Evolutionary conservation across 1,139 yeast species (phyloP).

Genomic region (Debaryomyces coudertii): DNA sequence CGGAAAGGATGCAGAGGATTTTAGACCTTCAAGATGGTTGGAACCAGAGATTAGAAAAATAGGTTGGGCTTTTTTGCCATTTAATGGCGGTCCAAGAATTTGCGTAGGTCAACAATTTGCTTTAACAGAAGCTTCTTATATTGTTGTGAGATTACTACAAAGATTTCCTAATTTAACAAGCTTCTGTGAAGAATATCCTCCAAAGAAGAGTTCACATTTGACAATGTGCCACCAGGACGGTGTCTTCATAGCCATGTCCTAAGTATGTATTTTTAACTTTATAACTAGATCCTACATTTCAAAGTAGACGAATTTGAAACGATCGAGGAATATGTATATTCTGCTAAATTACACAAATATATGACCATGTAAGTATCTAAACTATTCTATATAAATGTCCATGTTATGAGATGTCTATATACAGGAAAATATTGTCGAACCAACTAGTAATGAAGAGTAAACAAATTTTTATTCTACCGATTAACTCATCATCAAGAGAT

Average conservation of each 20-base stretch:
- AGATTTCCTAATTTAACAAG: conserved; percentile 22
- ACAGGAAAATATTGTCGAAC: conserved; percentile 3
- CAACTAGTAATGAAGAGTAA: conserved; percentile 2
- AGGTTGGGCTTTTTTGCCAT: conserved; percentile 58
- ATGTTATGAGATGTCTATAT: no score
- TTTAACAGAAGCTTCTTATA: conserved; percentile 56
- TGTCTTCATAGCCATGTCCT: conserved; percentile 17
- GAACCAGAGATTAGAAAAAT: conserved; percentile 31
- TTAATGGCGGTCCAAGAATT: conserved; percentile 64
- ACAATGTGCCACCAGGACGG: conserved; percentile 33
- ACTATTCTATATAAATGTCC: no score
- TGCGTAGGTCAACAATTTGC: conserved; percentile 66
- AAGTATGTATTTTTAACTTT: not conserved
- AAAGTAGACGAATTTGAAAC: no score
- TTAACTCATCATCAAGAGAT: not conserved
- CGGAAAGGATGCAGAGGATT: conserved; percentile 49
- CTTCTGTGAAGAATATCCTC: conserved; percentile 31
- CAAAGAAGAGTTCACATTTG: conserved; percentile 31
- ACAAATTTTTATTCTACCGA: conserved; percentile 5
- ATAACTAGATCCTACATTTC: not conserved
- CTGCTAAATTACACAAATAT: no score
- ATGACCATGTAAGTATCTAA: no score
- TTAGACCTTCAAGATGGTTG: conserved; percentile 55
- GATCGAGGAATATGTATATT: not conserved
- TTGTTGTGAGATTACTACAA: conserved; percentile 45